Evolutionary conservation across 352 stramenopile species (phyloP).

Genomic region (Globisporangium carolinianum): DNA sequence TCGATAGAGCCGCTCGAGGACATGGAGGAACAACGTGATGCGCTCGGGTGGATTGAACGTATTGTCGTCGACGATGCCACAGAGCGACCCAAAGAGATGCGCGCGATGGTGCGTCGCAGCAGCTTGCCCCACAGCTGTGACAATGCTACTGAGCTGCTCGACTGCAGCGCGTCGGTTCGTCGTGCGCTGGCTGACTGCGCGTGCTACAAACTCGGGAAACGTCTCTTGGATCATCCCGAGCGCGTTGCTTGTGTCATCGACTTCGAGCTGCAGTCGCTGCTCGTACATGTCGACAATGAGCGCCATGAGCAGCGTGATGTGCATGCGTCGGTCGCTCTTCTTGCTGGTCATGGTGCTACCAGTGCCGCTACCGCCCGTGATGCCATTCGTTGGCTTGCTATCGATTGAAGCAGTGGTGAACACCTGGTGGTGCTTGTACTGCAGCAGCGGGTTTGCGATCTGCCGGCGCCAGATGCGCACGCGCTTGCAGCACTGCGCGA

Average conservation of each 20-base stretch:
- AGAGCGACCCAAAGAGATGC: conserved; percentile 52
- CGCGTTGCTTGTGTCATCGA: conserved; percentile 20
- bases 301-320: conserved; percentile 55
- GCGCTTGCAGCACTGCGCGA: conserved; percentile 70
- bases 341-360: conserved; percentile 18
- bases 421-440: conserved; percentile 48
- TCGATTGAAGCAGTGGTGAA: conserved; percentile 6
- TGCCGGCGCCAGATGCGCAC: conserved; percentile 62
- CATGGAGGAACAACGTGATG: conserved; percentile 56
- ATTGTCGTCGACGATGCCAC: conserved; percentile 24
- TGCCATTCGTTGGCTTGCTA: too few species aligned
- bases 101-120: conserved; percentile 40
- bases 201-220: conserved; percentile 65
- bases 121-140: conserved; percentile 42
- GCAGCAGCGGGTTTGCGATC: conserved; percentile 54
- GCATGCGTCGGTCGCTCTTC: conserved; percentile 63
- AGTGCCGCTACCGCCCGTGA: too few species aligned
- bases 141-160: conserved; percentile 52
- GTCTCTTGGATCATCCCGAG: conserved; percentile 32
- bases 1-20: conserved; percentile 52
- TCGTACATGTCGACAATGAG: conserved; percentile 77
- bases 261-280: conserved; percentile 34
- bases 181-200: conserved; percentile 41
- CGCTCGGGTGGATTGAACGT: conserved; percentile 67
- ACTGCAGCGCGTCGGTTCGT: conserved; percentile 36